A percentile compares a stretch with the other conserved stretches of the same genome.
phyloP scores from a whole-genome alignment of 257 asterid species.

The Scutellaria barbata region DNA sequence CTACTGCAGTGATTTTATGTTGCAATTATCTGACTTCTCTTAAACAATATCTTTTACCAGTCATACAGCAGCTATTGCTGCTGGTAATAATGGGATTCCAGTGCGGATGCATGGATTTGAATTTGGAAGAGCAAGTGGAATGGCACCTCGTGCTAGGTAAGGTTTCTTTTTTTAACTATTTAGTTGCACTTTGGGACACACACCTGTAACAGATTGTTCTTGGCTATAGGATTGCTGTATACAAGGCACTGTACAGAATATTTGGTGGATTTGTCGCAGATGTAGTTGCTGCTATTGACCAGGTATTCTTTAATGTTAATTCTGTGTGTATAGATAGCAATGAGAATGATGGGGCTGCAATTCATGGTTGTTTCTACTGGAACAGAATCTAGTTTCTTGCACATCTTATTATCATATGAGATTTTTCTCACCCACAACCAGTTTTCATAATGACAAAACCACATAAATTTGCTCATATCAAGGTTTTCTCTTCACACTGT shows the following conservation, averaged over 20 bases:
- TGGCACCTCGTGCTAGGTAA: constrained; percentile 99
- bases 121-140: constrained; percentile 98
- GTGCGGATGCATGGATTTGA: constrained; percentile 94
- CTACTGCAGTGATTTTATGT: not conserved
- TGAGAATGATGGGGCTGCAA: constrained; percentile 23
- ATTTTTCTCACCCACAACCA: not conserved
- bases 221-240: constrained; percentile 80
- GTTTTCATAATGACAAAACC: constrained; percentile 10
- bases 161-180: constrained; percentile 1
- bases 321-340: not conserved
- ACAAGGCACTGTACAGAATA: constrained; percentile 95
- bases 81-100: constrained; percentile 97
- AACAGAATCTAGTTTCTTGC: constrained; percentile 7
- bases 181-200: constrained; percentile 9
- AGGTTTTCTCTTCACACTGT: not conserved
- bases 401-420: not conserved
- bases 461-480: not conserved
- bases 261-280: constrained; percentile 98
- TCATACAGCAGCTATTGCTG: constrained; percentile 97
- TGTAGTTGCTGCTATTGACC: constrained; percentile 98
- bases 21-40: constrained; percentile 27
- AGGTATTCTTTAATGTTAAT: constrained; percentile 53
- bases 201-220: constrained; percentile 15
- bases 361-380: not conserved
- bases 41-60: constrained; percentile 51